Base-by-base conservation (phyloP, 2,329 filamentous ascomycete species). In the Achaetomium macrosporum region DNA sequence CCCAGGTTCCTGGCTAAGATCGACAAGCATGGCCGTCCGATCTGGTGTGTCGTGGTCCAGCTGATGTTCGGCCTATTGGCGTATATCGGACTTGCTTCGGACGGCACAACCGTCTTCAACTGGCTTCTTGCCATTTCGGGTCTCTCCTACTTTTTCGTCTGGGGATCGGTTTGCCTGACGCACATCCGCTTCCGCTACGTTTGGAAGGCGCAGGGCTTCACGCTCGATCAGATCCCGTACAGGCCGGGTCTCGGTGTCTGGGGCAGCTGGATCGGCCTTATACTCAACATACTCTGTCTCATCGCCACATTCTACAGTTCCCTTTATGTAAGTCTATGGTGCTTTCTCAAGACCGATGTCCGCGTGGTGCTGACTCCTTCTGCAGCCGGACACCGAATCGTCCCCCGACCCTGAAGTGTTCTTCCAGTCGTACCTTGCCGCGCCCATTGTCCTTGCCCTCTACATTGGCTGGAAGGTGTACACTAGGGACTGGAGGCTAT, bases 71-170 rank as follows among this genome's bases (percentile, higher is more conserved):
- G 82, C 16, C 69, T 82, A 44, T 71, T 85, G 13, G 79, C 78
- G 36, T 85, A 81, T 66, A 69, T 85, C 49, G 76, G 73, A 41
- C 68, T 72, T 65, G 73, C 76, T 3, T 60, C 62, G 5, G 66
- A 66, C 7, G 40, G 47, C 6, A 17, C 19, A 51, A 71, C 67
- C 1, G 74, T 82, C 56, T 86, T 86, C 70, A 73, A 72, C 61
- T 87, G 83, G 83, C 75, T 87, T 50, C 74, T 89, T 36, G 79
- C 87, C 0, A 77, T 91, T 17, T 88, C 85, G 0, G 87, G 85
- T 47, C 79, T 90, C 10, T 81, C 82, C 2, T 84, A 81, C 56
- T 81, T 91, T 66, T 88, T 90, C 69, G 85, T 86, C 25, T 91
- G 87, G 87, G 83, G 81, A 35, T 85, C 76, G 54, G 82, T 85